Base-by-base conservation (phyloP, 2,329 filamentous ascomycete species). In the Scorias spongiosa region DNA sequence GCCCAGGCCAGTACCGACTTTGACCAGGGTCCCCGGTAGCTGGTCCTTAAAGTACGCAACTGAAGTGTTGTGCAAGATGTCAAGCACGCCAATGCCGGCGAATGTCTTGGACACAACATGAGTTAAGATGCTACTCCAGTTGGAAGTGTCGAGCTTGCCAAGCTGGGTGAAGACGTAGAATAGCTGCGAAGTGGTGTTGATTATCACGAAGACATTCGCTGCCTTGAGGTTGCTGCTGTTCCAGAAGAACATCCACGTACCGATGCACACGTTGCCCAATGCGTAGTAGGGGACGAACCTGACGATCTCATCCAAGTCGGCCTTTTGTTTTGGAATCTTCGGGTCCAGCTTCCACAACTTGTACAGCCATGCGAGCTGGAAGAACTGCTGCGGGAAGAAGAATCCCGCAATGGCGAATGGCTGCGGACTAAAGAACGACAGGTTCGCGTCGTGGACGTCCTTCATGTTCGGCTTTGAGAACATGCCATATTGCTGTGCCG, bases 191-290 rank as follows among this genome's bases (percentile, higher is more conserved):
- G 73, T 48, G 12, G 70, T 72, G 53, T 78, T 78, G 56, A 74
- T 59, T 15, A 70, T 56, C 37, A 78, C 74, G 50, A 77, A 77
- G 29, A 73, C 49, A 51, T 78, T 75, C 20, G 70, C 63, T 0
- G 66, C 65, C 44, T 68, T 65, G 5, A 78, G 64, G 17, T 67
- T 54, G 2, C 66, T 65, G 1, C 63, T 51, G 51, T 78, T 77
- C 74, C 74, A 78, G 62, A 76, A 76, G 51, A 78, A 66, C 73
- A 78, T 76, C 74, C 74, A 76, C 68, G 72, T 70, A 32, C 72
- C 74, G 45, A 78, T 77, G 53, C 74, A 76, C 1, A 76, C 44
- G 52, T 78, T 78, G 0, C 74, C 75, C 3, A 76, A 44, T 2
- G 63, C 63, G 53, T 77, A 78, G 46, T 66, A 73, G 2, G 73